Percentiles rank a stretch among this genome's conserved stretches.
Conservation (phyloP, 129 eudicot genomes). For the Artemisia argyi region DNA sequence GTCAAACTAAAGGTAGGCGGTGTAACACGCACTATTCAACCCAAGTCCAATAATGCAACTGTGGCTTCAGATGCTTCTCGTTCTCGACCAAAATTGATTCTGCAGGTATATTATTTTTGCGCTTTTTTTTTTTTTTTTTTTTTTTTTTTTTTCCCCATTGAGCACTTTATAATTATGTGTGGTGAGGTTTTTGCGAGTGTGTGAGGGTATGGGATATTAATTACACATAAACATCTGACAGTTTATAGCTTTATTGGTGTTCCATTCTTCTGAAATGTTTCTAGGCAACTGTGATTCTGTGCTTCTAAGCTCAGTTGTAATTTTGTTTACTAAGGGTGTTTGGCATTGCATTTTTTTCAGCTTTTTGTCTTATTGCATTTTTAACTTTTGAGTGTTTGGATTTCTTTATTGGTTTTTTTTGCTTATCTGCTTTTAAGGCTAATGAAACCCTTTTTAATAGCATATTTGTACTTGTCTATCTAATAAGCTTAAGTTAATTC, state of each 20-base stretch:
- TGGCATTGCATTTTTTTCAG: too few relatives aligned
- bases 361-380: too few relatives aligned
- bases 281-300: conserved; percentile 12
- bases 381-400: too few relatives aligned
- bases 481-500: neutral
- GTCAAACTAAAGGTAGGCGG: conserved; percentile 93
- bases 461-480: too few relatives aligned
- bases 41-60: conserved; percentile 52
- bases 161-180: neutral
- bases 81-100: conserved; percentile 43
- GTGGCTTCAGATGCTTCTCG: conserved; percentile 50
- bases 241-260: neutral
- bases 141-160: neutral
- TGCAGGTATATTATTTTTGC: conserved; percentile 46
- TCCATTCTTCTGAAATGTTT: neutral
- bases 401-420: too few relatives aligned
- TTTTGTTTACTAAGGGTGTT: conserved; percentile 11
- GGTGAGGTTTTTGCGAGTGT: conserved; percentile 7
- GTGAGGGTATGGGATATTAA: neutral
- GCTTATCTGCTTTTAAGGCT: too few relatives aligned
- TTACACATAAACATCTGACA: neutral
- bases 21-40: conserved; percentile 73
- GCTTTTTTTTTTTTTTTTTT: too few relatives aligned
- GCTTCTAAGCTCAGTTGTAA: conserved; percentile 7
- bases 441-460: too few relatives aligned